Conservation (phyloP, 2,329 filamentous ascomycete genomes). For the Stemphylium beticola region DNA sequence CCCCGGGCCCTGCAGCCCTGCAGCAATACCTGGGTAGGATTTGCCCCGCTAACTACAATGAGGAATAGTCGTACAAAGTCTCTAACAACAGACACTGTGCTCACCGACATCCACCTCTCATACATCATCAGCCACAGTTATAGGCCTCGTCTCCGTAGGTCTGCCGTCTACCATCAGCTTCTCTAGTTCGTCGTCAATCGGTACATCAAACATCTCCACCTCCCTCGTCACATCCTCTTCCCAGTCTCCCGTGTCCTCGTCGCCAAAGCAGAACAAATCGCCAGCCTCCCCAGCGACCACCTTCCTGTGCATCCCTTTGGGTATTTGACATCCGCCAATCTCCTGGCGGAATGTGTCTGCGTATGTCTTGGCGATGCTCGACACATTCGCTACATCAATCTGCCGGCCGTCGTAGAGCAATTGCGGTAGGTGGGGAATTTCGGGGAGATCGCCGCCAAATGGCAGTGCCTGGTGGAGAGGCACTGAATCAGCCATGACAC, state of each 20-base stretch:
- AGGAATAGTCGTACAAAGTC: neutral
- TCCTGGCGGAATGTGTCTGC: conserved; percentile 64
- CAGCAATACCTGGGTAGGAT: neutral
- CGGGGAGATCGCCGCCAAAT: conserved; percentile 56
- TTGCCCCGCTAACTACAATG: neutral
- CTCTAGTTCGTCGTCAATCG: conserved; percentile 5
- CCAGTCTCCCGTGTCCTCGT: conserved; percentile 43
- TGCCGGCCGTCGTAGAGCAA: conserved; percentile 68
- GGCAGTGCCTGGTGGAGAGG: conserved; percentile 56
- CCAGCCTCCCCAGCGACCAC: conserved; percentile 52
- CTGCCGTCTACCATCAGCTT: conserved; percentile 1
- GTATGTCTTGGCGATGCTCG: conserved; percentile 59
- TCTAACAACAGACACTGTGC: too few species aligned
- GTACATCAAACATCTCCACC: conserved; percentile 13
- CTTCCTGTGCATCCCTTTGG: conserved; percentile 42
- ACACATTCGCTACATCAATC: conserved; percentile 52
- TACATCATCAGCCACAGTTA: neutral
- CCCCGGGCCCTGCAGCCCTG: too few species aligned
- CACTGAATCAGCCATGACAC: conserved; percentile 58
- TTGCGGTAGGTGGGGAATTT: conserved; percentile 61
- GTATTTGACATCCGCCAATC: conserved; percentile 69
- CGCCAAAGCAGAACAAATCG: conserved; percentile 70
- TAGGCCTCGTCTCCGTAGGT: neutral
- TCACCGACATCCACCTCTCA: too few species aligned
- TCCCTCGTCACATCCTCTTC: conserved; percentile 26